Evolutionary conservation across 495 filamentous ascomycete genomes (phyloP).

Genomic region (Acidomyces sp.): DNA sequence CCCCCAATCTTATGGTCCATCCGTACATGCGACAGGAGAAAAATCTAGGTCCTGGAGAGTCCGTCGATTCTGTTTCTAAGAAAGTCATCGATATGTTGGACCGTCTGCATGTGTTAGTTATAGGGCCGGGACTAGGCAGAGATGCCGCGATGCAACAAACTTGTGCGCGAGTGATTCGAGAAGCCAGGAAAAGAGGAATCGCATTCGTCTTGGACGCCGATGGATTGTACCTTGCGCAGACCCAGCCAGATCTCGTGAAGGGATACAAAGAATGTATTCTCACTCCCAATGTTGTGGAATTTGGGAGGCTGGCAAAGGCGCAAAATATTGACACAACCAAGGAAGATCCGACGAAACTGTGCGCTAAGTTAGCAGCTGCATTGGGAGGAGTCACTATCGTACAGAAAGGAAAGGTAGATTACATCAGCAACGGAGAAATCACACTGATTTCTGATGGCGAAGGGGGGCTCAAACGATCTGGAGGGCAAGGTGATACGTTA

Average conservation of each 20-base stretch:
- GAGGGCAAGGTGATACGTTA: conserved; percentile 91
- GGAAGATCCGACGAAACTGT: conserved; percentile 42
- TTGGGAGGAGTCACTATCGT: conserved; percentile 83
- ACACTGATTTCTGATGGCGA: conserved; percentile 59
- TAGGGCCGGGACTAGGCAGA: conserved; percentile 83
- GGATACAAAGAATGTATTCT: conserved; percentile 77
- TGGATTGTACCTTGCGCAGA: conserved; percentile 63
- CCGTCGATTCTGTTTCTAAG: conserved; percentile 42
- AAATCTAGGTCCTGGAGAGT: conserved; percentile 31
- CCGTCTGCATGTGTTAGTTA: conserved; percentile 81
- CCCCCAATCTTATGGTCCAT: conserved; percentile 97
- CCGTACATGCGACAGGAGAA: conserved; percentile 76
- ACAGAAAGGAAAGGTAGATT: conserved; percentile 78
- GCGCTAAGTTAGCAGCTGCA: conserved; percentile 57
- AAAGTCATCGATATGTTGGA: conserved; percentile 67
- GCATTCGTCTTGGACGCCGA: conserved; percentile 90
- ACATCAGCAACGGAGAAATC: conserved; percentile 67
- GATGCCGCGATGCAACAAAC: conserved; percentile 85
- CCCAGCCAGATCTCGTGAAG: conserved; percentile 60
- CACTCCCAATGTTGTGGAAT: conserved; percentile 92
- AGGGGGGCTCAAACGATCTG: conserved; percentile 79
- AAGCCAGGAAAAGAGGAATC: conserved; percentile 57
- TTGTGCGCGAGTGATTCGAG: conserved; percentile 63
- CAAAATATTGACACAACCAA: conserved; percentile 48
- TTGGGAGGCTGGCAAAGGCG: conserved; percentile 61